Base-by-base conservation (phyloP, 2,329 filamentous ascomycete genomes). In the Mycocentrospora acerina region DNA sequence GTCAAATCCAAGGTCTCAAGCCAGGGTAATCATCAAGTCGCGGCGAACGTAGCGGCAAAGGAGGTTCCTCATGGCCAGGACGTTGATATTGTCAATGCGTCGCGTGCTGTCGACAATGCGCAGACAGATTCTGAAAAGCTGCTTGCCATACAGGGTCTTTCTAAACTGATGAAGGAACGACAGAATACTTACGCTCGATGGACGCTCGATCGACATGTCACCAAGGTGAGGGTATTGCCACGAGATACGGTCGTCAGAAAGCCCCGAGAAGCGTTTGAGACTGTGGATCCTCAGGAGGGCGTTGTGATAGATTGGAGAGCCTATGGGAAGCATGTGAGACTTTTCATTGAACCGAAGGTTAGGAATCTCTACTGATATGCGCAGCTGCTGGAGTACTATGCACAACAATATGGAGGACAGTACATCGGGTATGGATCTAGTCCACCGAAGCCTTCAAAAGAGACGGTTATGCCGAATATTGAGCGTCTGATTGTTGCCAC, bases 31-130 rank as follows among this genome's bases (percentile, higher is more conserved):
- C 46, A 59, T n/a, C 37, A 63, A 32, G 31, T 55, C 1, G 57
- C 60, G 10, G 53, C 48, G 7, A 58, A 63, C 13, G 46, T 64
- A 14, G 55, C 53, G 56, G 72, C 80, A 9, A 83, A 67, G 68
- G 62, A 67, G 29, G 42, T 67, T 6, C 55, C 68, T 4, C 60
- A 67, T 32, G 58, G 65, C 8, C 51, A 62, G 13, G 62, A 70
- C 11, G 56, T 70, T 2, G 58, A 69, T 17, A 53, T 69, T 7
- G 30, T 70, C 7, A 58, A 64, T 13, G 67, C 64, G 2, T 47
- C 64, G 4, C 57, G 60, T 35, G 47, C 37, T 16, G 44, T 52
- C 7, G 43, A 51, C 15, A 31, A 29, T 18, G 56, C 47, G n/a
- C 24, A 25, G 17, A 46, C 40, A 2, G 46, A 51, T 22, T 24